phyloP scores from a whole-genome alignment of 495 filamentous ascomycete species.

The Hyaloscypha bicolor region DNA sequence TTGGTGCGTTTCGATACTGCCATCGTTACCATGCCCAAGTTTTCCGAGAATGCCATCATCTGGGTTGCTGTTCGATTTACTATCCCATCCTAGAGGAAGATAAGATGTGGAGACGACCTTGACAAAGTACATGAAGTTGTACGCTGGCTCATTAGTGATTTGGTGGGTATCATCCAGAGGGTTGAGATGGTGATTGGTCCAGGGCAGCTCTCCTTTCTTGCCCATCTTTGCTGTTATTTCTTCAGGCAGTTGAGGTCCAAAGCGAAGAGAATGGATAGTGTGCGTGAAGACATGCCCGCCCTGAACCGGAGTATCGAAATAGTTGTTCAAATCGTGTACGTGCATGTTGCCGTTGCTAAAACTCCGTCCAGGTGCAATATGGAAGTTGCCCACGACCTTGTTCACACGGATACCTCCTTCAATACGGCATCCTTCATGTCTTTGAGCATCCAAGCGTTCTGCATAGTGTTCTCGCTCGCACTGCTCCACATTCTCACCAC shows the following conservation, averaged over 20 bases:
- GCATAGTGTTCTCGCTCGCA: slow-evolving; percentile 93
- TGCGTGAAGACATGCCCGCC: slow-evolving; percentile 85
- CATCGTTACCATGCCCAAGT: slow-evolving; percentile 63
- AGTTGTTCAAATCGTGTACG: slow-evolving; percentile 95
- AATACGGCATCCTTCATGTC: slow-evolving; percentile 90
- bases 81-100: slow-evolving; percentile 80
- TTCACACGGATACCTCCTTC: slow-evolving; percentile 93
- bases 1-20: slow-evolving; percentile 95
- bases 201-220: slow-evolving; percentile 53
- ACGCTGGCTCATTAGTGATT: slow-evolving; percentile 75
- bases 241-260: slow-evolving; percentile 89
- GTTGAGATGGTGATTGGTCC: slow-evolving; percentile 90
- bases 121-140: slow-evolving; percentile 99
- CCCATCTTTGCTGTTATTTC: slow-evolving; percentile 64
- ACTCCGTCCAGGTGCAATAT: slow-evolving; percentile 91
- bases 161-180: slow-evolving; percentile 86
- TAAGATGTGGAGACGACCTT: slow-evolving; percentile 97
- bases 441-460: slow-evolving; percentile 82
- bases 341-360: slow-evolving; percentile 96
- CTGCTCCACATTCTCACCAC: slow-evolving; percentile 91
- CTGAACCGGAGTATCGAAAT: slow-evolving; percentile 67
- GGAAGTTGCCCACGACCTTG: slow-evolving; percentile 98
- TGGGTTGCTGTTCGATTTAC: slow-evolving; percentile 38
- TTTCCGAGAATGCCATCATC: slow-evolving; percentile 55
- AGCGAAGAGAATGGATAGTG: slow-evolving; percentile 85